Percentiles rank a stretch among this genome's conserved stretches.
Evolutionary conservation across 805 yeast species (phyloP).

Genomic region (Teunomyces cretensis): DNA sequence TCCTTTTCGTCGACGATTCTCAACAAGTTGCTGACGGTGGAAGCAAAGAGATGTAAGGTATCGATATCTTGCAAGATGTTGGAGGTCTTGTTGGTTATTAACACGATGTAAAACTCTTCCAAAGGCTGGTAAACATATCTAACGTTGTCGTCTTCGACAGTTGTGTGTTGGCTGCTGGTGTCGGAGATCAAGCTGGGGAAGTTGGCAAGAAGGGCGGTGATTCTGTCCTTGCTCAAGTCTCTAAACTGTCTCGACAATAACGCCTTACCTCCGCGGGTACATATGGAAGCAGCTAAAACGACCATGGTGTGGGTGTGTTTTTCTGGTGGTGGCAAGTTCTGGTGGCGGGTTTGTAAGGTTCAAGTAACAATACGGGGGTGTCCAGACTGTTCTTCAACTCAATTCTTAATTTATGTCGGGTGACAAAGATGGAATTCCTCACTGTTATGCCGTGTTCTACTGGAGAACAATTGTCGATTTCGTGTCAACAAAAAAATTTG

Average conservation of each 20-base stretch:
- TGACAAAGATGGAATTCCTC: slow-evolving; percentile 1
- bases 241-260: slow-evolving; percentile 89
- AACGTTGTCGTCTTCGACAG: slow-evolving; percentile 87
- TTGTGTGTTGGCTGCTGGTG: slow-evolving; percentile 79
- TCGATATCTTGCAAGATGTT: slow-evolving; percentile 93
- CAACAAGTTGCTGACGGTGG: slow-evolving; percentile 73
- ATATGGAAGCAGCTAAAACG: slow-evolving; percentile 89
- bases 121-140: slow-evolving; percentile 95
- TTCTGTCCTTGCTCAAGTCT: slow-evolving; percentile 80
- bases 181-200: slow-evolving; percentile 79
- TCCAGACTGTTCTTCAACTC: too few relatives aligned
- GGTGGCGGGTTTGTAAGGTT: not conserved
- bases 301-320: slow-evolving; percentile 45
- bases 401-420: not conserved
- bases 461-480: slow-evolving; percentile 8
- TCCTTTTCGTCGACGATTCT: slow-evolving; percentile 78
- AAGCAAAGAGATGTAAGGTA: slow-evolving; percentile 81
- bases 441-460: not conserved
- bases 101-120: slow-evolving; percentile 87
- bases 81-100: slow-evolving; percentile 86
- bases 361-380: too few relatives aligned
- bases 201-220: slow-evolving; percentile 78
- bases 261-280: slow-evolving; percentile 92
- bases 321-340: not conserved
- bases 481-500: slow-evolving; percentile 15